These are phyloP conservation scores for Podospora appendiculata DNA, from an alignment of 495 filamentous ascomycete genomes.

Conservation along the genomic window DNA sequence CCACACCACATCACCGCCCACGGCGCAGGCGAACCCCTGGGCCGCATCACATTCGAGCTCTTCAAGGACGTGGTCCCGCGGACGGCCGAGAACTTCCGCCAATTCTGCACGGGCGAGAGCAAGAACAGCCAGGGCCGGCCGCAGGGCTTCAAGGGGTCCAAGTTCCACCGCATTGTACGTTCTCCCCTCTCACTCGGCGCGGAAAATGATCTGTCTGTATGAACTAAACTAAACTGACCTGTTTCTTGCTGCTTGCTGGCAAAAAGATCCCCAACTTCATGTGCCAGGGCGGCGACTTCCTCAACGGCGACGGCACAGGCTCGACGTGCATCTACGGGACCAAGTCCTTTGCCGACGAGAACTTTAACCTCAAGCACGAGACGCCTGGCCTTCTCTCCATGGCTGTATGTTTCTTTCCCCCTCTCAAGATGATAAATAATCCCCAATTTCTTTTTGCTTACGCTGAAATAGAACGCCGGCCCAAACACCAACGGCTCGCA, in stretches of 20 bases:
- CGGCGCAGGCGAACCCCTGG: slow-evolving; percentile 71
- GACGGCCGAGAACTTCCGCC: slow-evolving; percentile 94
- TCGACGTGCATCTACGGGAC: slow-evolving; percentile 80
- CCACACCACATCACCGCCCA: neutral
- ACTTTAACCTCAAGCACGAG: slow-evolving; percentile 75
- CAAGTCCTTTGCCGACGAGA: slow-evolving; percentile 83
- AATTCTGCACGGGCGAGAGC: slow-evolving; percentile 91
- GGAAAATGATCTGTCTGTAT: too few relatives aligned
- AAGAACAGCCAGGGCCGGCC: slow-evolving; percentile 75
- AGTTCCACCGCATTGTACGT: slow-evolving; percentile 90
- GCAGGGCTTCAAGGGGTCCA: slow-evolving; percentile 88
- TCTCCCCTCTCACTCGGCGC: neutral
- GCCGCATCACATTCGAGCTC: slow-evolving; percentile 89
- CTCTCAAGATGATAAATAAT: too few relatives aligned
- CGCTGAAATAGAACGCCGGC: slow-evolving; percentile 68
- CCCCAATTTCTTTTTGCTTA: neutral
- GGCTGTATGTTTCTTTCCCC: slow-evolving; percentile 56
- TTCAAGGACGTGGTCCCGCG: slow-evolving; percentile 76
- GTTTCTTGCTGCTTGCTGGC: neutral
- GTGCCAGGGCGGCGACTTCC: slow-evolving; percentile 91
- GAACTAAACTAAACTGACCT: neutral
- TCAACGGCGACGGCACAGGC: slow-evolving; percentile 89
- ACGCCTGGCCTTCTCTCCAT: slow-evolving; percentile 76
- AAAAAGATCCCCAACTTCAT: slow-evolving; percentile 90
- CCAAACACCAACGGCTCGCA: slow-evolving; percentile 92